phyloP scores from a whole-genome alignment of 164 flowering plant genomes.

The Magnolia sinica region DNA sequence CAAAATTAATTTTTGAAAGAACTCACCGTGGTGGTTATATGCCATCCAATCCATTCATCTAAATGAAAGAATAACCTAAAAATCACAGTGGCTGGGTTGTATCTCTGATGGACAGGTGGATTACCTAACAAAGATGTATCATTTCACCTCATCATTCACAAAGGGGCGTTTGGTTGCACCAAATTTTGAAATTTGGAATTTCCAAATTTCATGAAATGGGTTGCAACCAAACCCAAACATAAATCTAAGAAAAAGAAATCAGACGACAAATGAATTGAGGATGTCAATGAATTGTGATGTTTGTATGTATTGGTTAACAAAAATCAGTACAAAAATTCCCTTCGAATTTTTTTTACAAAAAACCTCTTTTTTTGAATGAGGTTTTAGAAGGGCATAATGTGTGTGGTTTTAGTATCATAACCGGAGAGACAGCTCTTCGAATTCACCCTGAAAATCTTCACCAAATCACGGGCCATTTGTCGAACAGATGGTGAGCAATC shows the following conservation, averaged over 20 bases:
- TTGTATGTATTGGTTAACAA: not conserved
- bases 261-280: not conserved
- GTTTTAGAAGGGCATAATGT: constrained; percentile 80
- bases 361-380: not conserved
- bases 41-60: too few species aligned
- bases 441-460: constrained; percentile 58
- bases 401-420: constrained; percentile 78
- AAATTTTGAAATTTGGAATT: too few species aligned
- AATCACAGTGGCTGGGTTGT: too few species aligned
- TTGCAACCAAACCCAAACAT: not conserved
- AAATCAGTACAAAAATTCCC: not conserved
- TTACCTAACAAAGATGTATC: too few species aligned
- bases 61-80: too few species aligned
- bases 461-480: constrained; percentile 65
- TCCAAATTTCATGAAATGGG: too few species aligned
- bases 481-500: constrained; percentile 60
- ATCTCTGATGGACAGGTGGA: too few species aligned
- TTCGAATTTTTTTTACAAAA: not conserved
- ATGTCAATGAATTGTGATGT: not conserved
- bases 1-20: too few species aligned
- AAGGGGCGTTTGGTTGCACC: too few species aligned
- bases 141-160: too few species aligned
- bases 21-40: too few species aligned
- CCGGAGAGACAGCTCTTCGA: constrained; percentile 51
- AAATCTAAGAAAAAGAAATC: not conserved